A percentile compares a stretch with the other conserved stretches of the same genome.
These are phyloP conservation scores for Chenopodium formosanum DNA, from an alignment of 148 eudicot genomes.

Conservation along the genomic window DNA sequence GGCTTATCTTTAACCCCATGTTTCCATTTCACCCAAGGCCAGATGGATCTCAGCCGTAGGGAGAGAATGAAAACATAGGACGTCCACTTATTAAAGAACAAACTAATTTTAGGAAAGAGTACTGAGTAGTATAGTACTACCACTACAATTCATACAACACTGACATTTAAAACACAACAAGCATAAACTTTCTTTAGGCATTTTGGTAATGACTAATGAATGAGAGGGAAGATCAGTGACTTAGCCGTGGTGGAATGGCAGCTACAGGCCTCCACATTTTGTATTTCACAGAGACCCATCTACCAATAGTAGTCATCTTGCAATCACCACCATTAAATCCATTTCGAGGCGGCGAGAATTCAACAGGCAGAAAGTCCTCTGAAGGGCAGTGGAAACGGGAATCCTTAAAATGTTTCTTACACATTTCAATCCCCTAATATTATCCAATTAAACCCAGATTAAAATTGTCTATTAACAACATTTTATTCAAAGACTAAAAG, in stretches of 20 bases:
- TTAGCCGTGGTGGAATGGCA: slow-evolving; percentile 10
- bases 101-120: neutral
- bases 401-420: neutral
- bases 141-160: neutral
- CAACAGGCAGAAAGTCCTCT: slow-evolving; percentile 16
- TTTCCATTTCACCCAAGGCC: slow-evolving; percentile 37
- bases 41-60: slow-evolving; percentile 12
- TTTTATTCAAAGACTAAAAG: neutral
- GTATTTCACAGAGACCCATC: neutral
- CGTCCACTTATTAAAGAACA: neutral
- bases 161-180: neutral
- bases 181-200: neutral
- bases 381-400: slow-evolving; percentile 11
- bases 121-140: neutral
- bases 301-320: slow-evolving; percentile 14
- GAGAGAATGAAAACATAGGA: slow-evolving; percentile 32
- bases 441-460: neutral
- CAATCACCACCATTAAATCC: slow-evolving; percentile 16
- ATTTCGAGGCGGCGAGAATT: slow-evolving; percentile 24
- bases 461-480: neutral
- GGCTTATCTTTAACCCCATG: slow-evolving; percentile 17
- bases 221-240: neutral
- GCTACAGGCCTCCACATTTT: neutral
- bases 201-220: neutral
- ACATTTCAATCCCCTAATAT: slow-evolving; percentile 13